These are phyloP conservation scores for Puccinia coronata DNA, from an alignment of 1,284 basidiomycete species.

Conservation along the genomic window DNA sequence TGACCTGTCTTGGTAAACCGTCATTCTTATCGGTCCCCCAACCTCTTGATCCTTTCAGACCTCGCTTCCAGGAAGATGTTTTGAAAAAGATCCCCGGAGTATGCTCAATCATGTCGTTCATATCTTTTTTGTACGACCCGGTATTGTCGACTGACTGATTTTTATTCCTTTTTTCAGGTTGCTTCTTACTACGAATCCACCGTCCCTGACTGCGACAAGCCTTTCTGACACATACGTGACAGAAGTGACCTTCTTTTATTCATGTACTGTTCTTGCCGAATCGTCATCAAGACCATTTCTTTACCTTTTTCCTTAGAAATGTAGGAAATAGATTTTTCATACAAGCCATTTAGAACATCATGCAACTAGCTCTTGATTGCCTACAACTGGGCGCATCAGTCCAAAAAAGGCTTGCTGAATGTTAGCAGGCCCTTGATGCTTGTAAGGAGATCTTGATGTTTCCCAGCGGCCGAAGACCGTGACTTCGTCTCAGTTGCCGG, in stretches of 20 bases:
- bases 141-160: neutral
- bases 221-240: slow-evolving; percentile 10
- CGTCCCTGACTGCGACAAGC: slow-evolving; percentile 46
- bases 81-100: slow-evolving; percentile 45
- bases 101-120: neutral
- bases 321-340: slow-evolving; percentile 30
- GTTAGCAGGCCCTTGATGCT: too few species aligned
- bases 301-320: neutral
- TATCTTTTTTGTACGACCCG: too few species aligned
- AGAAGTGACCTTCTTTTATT: neutral
- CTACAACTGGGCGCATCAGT: too few species aligned
- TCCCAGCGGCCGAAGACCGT: too few species aligned
- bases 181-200: slow-evolving; percentile 45
- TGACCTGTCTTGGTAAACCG: too few species aligned
- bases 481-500: too few species aligned
- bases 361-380: too few species aligned
- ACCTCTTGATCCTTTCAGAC: neutral
- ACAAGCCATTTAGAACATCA: too few species aligned
- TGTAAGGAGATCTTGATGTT: too few species aligned
- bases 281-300: slow-evolving; percentile 12
- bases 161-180: slow-evolving; percentile 9
- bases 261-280: neutral
- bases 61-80: slow-evolving; percentile 45
- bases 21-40: neutral
- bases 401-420: too few species aligned